These are phyloP conservation scores for Peltaster fructicola DNA, from an alignment of 2,329 filamentous ascomycete species.

Conservation along the genomic window DNA sequence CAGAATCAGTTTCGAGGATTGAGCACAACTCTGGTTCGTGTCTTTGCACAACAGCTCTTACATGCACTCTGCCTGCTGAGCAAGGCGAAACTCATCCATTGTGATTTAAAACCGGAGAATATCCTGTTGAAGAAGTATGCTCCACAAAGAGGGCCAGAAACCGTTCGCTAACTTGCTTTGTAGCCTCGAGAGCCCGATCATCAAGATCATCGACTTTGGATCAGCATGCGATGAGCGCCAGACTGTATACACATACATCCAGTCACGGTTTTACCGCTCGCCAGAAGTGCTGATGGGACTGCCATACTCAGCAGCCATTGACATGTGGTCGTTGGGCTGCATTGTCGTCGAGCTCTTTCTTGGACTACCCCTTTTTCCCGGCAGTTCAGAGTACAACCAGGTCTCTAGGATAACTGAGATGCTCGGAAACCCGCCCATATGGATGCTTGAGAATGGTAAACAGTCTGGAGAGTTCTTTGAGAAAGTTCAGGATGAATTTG, in stretches of 20 bases:
- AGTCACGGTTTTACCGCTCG: conserved; percentile 93
- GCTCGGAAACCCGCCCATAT: conserved; percentile 87
- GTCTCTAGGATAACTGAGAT: conserved; percentile 95
- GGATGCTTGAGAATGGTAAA: conserved; percentile 99
- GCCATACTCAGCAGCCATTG: conserved; percentile 94
- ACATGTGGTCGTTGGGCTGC: conserved; percentile 98
- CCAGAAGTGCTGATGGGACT: conserved; percentile 90
- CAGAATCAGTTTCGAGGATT: conserved; percentile 97
- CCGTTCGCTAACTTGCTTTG: conserved; percentile 4
- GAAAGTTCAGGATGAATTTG: conserved; percentile 80
- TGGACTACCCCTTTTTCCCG: conserved; percentile 83
- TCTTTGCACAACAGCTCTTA: conserved; percentile 91
- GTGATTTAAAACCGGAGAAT: conserved; percentile 95
- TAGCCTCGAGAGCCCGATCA: conserved; percentile 87
- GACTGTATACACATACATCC: conserved; percentile 98
- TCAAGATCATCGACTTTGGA: conserved; percentile 99
- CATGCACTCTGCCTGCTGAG: conserved; percentile 84
- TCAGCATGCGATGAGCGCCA: conserved; percentile 96
- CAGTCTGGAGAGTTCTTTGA: conserved; percentile 96
- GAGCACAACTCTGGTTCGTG: conserved; percentile 88
- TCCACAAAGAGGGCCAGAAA: background rate
- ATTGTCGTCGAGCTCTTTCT: conserved; percentile 97
- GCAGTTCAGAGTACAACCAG: conserved; percentile 97
- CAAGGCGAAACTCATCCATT: conserved; percentile 93
- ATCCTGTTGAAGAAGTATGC: conserved; percentile 82